A percentile compares a stretch with the other conserved stretches of the same genome.
These are phyloP conservation scores for Aspergillus caelatus DNA, from an alignment of 2,329 filamentous ascomycete genomes.

Conservation along the genomic window DNA sequence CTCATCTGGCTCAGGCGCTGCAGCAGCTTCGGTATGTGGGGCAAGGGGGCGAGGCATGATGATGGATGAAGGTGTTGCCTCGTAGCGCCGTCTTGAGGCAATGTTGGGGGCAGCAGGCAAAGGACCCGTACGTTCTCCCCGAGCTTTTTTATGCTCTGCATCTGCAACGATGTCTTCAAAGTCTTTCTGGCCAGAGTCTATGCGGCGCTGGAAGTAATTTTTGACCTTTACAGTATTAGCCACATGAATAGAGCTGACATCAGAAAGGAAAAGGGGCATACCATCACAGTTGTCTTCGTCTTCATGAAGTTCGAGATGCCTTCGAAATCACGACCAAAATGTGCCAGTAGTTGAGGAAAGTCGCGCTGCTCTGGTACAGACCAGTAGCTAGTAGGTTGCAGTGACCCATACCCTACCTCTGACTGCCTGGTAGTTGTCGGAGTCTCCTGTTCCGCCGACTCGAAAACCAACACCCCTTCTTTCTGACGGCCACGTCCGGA, in stretches of 20 bases:
- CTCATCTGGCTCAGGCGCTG: conserved; percentile 36
- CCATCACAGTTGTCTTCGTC: conserved; percentile 56
- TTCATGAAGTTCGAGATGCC: conserved; percentile 55
- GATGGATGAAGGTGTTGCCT: conserved; percentile 46
- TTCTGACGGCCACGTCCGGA: conserved; percentile 34
- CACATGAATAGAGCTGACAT: not conserved
- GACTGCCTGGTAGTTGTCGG: conserved; percentile 23
- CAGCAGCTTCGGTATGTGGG: conserved; percentile 42
- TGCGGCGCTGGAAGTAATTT: conserved; percentile 52
- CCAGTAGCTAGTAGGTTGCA: conserved; percentile 55
- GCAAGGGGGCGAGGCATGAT: conserved; percentile 44
- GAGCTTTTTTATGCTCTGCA: conserved; percentile 48
- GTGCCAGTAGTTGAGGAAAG: conserved; percentile 48
- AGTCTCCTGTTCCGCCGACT: conserved; percentile 36
- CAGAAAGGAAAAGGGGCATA: conserved; percentile 28
- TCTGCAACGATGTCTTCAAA: conserved; percentile 47
- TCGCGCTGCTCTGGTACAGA: conserved; percentile 54
- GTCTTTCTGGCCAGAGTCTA: conserved; percentile 48
- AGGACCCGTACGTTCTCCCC: conserved; percentile 48
- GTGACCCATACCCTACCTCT: conserved; percentile 39
- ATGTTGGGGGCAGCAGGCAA: conserved; percentile 45
- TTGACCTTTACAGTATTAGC: conserved; percentile 43
- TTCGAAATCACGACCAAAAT: conserved; percentile 53
- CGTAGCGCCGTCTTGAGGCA: conserved; percentile 52
- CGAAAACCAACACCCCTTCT: conserved; percentile 40